These are phyloP conservation scores for Clavulina sp. DNA, from an alignment of 768 basidiomycete genomes.

Conservation along the genomic window DNA sequence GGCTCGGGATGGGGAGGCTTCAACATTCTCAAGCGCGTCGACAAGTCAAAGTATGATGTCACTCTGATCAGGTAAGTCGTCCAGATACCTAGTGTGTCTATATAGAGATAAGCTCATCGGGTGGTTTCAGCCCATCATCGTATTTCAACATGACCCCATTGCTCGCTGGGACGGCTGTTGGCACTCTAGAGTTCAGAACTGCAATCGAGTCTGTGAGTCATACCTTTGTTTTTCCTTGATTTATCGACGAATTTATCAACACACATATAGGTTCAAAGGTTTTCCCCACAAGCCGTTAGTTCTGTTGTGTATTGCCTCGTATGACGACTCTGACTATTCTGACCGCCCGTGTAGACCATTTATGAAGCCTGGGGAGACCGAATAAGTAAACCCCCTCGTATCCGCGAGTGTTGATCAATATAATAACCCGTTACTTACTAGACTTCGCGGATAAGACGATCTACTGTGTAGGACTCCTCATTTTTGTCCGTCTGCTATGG, in stretches of 20 bases:
- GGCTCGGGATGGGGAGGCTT: conserved; percentile 1
- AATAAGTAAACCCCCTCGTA: conserved; percentile 36
- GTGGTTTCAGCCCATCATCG: conserved; percentile 26
- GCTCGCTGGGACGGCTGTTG: conserved; percentile 58
- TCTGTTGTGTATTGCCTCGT: background rate
- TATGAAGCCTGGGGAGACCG: conserved; percentile 65
- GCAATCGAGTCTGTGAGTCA: conserved; percentile 58
- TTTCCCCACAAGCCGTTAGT: background rate
- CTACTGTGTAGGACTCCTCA: background rate
- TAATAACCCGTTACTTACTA: background rate
- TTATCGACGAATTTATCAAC: conserved; percentile 35
- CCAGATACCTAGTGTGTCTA: background rate
- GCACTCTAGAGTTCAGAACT: conserved; percentile 68
- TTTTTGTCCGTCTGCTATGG: background rate
- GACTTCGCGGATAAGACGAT: background rate
- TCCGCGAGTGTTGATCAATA: conserved; percentile 26
- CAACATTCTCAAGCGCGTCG: background rate
- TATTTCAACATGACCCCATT: conserved; percentile 52
- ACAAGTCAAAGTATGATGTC: conserved; percentile 2
- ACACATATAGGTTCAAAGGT: conserved; percentile 8
- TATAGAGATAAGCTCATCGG: too few relatives aligned
- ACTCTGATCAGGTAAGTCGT: background rate
- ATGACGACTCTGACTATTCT: conserved; percentile 24
- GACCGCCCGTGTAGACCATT: conserved; percentile 27
- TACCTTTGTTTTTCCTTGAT: conserved; percentile 3